Conservation (phyloP, 768 basidiomycete species). For the Porphyrellus cyaneotinctus region DNA sequence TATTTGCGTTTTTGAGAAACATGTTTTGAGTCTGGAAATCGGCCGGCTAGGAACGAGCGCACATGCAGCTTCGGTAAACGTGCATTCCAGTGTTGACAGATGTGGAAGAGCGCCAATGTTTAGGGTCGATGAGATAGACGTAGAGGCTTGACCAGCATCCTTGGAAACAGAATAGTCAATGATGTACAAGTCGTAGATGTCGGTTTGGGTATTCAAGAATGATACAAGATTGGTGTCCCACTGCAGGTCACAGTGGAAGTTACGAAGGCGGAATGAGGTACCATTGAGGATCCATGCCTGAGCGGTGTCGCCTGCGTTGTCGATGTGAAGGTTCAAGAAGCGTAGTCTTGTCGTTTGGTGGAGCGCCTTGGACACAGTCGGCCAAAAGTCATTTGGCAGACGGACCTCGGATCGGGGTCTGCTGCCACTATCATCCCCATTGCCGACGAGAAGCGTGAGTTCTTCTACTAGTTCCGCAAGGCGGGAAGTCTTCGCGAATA, state of each 20-base stretch:
- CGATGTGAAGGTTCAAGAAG: slow-evolving; percentile 48
- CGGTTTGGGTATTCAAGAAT: slow-evolving; percentile 24
- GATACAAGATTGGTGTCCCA: slow-evolving; percentile 56
- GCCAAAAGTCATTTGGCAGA: slow-evolving; percentile 46
- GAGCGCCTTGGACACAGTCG: slow-evolving; percentile 45
- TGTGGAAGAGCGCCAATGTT: slow-evolving; percentile 40
- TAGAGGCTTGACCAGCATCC: slow-evolving; percentile 9
- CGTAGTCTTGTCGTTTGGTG: slow-evolving; percentile 43
- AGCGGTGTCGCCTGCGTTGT: slow-evolving; percentile 22
- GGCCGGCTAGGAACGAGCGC: slow-evolving; percentile 56
- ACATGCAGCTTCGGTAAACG: slow-evolving; percentile 60
- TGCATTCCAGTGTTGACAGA: slow-evolving; percentile 58
- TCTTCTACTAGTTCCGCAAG: slow-evolving; percentile 51
- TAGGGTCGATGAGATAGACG: slow-evolving; percentile 16
- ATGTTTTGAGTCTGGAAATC: slow-evolving; percentile 61
- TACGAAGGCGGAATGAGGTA: slow-evolving; percentile 51
- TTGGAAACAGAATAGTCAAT: slow-evolving; percentile 30
- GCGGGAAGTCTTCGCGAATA: slow-evolving; percentile 44
- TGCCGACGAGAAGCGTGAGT: slow-evolving; percentile 44
- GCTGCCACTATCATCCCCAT: slow-evolving; percentile 14
- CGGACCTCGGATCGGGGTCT: not conserved
- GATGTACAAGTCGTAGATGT: slow-evolving; percentile 30
- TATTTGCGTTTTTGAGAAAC: slow-evolving; percentile 52
- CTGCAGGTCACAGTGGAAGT: slow-evolving; percentile 61
- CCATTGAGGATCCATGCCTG: slow-evolving; percentile 38